These are phyloP conservation scores for Lagenidium sp. DNA, from an alignment of 352 stramenopile species.

Conservation along the genomic window DNA sequence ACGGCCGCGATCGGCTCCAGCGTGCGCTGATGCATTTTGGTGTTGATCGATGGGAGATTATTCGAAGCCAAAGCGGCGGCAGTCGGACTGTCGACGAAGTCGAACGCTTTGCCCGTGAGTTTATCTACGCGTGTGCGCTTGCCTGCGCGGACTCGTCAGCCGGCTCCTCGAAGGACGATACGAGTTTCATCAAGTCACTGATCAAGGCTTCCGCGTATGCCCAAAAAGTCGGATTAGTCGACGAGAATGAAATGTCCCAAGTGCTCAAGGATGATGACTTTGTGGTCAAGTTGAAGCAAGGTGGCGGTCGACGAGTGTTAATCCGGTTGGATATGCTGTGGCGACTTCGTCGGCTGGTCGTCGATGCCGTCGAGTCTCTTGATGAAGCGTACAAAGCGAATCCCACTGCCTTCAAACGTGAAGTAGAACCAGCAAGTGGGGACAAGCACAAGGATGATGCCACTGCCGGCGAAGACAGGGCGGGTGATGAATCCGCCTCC, in stretches of 20 bases:
- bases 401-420: neutral
- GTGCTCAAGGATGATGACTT: slow-evolving; percentile 87
- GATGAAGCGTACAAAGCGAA: slow-evolving; percentile 34
- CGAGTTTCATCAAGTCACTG: slow-evolving; percentile 71
- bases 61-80: slow-evolving; percentile 81
- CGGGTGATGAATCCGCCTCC: neutral
- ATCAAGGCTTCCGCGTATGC: slow-evolving; percentile 54
- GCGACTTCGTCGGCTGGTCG: slow-evolving; percentile 55
- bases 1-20: slow-evolving; percentile 76
- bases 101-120: slow-evolving; percentile 74
- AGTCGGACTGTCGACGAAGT: slow-evolving; percentile 79
- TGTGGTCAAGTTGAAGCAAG: slow-evolving; percentile 78
- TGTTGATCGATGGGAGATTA: slow-evolving; percentile 83
- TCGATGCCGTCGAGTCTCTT: slow-evolving; percentile 43
- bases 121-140: slow-evolving; percentile 80
- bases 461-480: slow-evolving; percentile 6
- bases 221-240: slow-evolving; percentile 60
- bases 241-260: slow-evolving; percentile 59
- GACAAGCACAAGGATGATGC: slow-evolving; percentile 11
- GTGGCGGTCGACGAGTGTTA: slow-evolving; percentile 69
- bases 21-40: slow-evolving; percentile 85
- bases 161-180: slow-evolving; percentile 69
- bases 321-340: slow-evolving; percentile 84
- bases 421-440: slow-evolving; percentile 11
- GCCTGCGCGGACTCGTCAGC: slow-evolving; percentile 38